These are phyloP conservation scores for Fusarium sp. DNA, from an alignment of 2,329 filamentous ascomycete genomes.

Conservation along the genomic window DNA sequence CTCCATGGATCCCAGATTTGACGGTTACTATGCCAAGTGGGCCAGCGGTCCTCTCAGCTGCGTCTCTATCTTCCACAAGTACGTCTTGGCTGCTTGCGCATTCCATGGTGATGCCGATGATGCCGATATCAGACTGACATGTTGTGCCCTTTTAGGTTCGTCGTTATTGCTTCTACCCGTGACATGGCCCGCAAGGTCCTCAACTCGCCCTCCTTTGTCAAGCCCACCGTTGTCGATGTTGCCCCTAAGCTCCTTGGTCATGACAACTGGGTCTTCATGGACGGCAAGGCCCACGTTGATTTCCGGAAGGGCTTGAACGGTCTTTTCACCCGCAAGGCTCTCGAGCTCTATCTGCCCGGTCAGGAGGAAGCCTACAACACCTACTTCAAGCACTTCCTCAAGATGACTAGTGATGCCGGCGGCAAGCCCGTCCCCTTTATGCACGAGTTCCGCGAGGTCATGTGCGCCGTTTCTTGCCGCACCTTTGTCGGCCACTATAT, in stretches of 20 bases:
- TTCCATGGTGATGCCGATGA: not conserved
- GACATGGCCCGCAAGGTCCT: slow-evolving; percentile 98
- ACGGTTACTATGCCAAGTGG: slow-evolving; percentile 95
- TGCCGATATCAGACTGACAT: slow-evolving; percentile 23
- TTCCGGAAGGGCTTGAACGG: slow-evolving; percentile 97
- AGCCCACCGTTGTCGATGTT: slow-evolving; percentile 95
- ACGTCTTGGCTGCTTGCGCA: slow-evolving; percentile 52
- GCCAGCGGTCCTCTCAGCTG: slow-evolving; percentile 91
- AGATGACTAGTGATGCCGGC: slow-evolving; percentile 79
- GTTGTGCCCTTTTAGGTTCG: slow-evolving; percentile 75
- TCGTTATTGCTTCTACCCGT: slow-evolving; percentile 94
- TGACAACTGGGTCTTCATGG: slow-evolving; percentile 97
- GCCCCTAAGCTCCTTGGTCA: slow-evolving; percentile 93
- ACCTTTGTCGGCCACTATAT: slow-evolving; percentile 99
- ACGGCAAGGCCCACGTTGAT: slow-evolving; percentile 94
- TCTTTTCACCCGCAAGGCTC: slow-evolving; percentile 91
- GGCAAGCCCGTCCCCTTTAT: slow-evolving; percentile 90
- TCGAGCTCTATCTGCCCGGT: slow-evolving; percentile 90
- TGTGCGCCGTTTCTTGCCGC: slow-evolving; percentile 94
- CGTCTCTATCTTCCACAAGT: slow-evolving; percentile 99
- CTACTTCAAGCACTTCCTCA: slow-evolving; percentile 86
- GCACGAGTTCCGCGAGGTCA: slow-evolving; percentile 91
- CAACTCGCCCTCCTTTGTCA: slow-evolving; percentile 92
- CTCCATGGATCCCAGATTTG: slow-evolving; percentile 92
- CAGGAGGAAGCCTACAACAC: slow-evolving; percentile 93